These are phyloP conservation scores for Diaporthe destruens DNA, from an alignment of 2,329 filamentous ascomycete genomes.

Conservation along the genomic window DNA sequence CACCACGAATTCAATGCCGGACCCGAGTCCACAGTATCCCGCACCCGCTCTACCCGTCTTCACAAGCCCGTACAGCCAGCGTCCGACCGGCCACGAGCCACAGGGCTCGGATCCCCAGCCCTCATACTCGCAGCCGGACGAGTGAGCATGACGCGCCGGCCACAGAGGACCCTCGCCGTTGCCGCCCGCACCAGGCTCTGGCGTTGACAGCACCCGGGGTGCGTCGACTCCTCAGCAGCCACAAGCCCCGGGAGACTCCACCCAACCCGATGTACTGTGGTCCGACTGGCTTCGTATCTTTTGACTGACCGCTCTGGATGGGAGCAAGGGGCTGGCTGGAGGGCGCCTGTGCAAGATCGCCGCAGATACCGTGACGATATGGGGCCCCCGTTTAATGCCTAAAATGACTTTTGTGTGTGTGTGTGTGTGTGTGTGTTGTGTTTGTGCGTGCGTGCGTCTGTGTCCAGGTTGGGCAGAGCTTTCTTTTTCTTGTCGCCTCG, in stretches of 20 bases:
- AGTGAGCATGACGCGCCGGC: not conserved
- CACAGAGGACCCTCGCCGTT: not conserved
- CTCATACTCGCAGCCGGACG: too few species aligned
- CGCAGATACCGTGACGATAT: not conserved
- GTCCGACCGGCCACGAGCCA: not conserved
- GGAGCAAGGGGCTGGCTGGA: not conserved
- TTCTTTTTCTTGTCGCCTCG: not conserved
- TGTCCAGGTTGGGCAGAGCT: not conserved
- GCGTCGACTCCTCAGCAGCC: not conserved
- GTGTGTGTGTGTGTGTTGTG: not conserved
- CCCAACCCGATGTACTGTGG: not conserved
- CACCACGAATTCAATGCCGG: not conserved
- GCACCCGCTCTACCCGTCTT: constrained; percentile 10
- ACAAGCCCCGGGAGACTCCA: too few species aligned
- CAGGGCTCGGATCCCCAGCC: not conserved
- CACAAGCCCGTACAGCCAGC: constrained; percentile 18
- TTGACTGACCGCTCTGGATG: not conserved
- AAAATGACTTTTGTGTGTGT: not conserved
- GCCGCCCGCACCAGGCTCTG: not conserved
- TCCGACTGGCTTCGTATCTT: too few species aligned
- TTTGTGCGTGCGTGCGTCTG: not conserved
- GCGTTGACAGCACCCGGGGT: not conserved
- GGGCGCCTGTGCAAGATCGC: not conserved
- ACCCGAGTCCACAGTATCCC: not conserved
- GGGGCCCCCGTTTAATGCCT: constrained; percentile 11